Base-by-base conservation (phyloP, 2,329 filamentous ascomycete genomes). In the Amauroascus verrucosus region DNA sequence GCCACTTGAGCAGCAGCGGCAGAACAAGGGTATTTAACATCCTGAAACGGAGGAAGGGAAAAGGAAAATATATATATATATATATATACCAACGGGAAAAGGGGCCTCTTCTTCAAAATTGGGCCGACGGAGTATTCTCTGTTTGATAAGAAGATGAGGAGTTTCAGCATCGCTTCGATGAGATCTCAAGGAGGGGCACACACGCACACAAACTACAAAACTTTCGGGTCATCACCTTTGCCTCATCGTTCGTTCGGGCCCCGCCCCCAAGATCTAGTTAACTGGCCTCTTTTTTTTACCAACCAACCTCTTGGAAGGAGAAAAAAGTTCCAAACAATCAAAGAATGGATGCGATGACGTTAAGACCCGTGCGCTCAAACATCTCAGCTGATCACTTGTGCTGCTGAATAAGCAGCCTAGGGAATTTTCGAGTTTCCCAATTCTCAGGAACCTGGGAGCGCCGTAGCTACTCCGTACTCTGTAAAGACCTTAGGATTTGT, bases 1-100 rank as follows among this genome's bases (percentile, higher is more conserved):
- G 50, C 50, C 50, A 52, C 50, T 46, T n/a, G 5, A 51, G 26
- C 26, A 51, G 40, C 28, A 44, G n/a, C n/a, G n/a, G n/a, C n/a
- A n/a, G n/a, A n/a, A 33, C n/a, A 50, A 50, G 9, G 35, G n/a
- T 6, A 18, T 49, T 40, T 5, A 43, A 14, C 26, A 6, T 6
- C 16, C 37, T 43, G 37, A 43, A 43, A 43, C 37, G 16, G 26
- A 43, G 2, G 44, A 35, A 33, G n/a, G n/a, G n/a, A 16, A 14
- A 24, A 22, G 3, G 38, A n/a, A n/a, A n/a, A 13, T 13, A 2
- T 2, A 4, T 20, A 6, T 2, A 22, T 2, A 22, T 8, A 22
- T 22, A 22, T 30, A 26, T 6, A 45, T 16, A 18, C 5, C 3
- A 35, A 35, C 4, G 26, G 26, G 26, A 30, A 30, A 30, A n/a